Percentiles rank a stretch among this genome's conserved stretches.
Conservation (phyloP, 1,284 basidiomycete genomes). For the Boletus sp. region DNA sequence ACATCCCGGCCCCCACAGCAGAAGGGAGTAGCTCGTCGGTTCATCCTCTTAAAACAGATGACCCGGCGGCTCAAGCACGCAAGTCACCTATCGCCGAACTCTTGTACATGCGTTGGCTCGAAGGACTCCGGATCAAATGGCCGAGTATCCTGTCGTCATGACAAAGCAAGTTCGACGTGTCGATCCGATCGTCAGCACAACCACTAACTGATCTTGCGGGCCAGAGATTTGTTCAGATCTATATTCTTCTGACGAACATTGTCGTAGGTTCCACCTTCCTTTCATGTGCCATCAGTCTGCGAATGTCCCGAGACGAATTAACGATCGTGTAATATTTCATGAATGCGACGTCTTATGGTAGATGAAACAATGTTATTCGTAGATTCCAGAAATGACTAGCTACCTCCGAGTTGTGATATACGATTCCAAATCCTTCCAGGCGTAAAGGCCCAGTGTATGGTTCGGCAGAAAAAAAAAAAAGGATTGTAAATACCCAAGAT, state of each 20-base stretch:
- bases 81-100: slow-evolving; percentile 89
- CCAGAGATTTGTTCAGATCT: not conserved
- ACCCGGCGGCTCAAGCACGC: slow-evolving; percentile 37
- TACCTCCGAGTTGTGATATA: slow-evolving; percentile 2
- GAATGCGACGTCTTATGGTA: slow-evolving; percentile 6
- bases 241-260: not conserved
- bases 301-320: not conserved
- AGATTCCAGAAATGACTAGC: not conserved
- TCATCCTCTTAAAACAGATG: slow-evolving; percentile 34
- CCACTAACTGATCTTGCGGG: not conserved
- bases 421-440: not conserved
- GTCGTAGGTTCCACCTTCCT: not conserved
- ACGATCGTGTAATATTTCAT: slow-evolving; percentile 14
- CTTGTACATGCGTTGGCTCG: slow-evolving; percentile 93
- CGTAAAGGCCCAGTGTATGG: not conserved
- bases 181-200: not conserved
- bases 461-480: slow-evolving; percentile 8
- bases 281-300: not conserved
- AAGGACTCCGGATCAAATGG: slow-evolving; percentile 87
- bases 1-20: slow-evolving; percentile 49
- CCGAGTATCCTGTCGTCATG: slow-evolving; percentile 57
- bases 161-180: not conserved
- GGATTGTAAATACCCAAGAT: slow-evolving; percentile 4
- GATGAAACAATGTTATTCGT: slow-evolving; percentile 6
- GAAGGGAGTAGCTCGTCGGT: slow-evolving; percentile 31